Percentiles rank a stretch among this genome's conserved stretches.
Evolutionary conservation across 768 basidiomycete species (phyloP).

Genomic region (Tubosaeta sp.): DNA sequence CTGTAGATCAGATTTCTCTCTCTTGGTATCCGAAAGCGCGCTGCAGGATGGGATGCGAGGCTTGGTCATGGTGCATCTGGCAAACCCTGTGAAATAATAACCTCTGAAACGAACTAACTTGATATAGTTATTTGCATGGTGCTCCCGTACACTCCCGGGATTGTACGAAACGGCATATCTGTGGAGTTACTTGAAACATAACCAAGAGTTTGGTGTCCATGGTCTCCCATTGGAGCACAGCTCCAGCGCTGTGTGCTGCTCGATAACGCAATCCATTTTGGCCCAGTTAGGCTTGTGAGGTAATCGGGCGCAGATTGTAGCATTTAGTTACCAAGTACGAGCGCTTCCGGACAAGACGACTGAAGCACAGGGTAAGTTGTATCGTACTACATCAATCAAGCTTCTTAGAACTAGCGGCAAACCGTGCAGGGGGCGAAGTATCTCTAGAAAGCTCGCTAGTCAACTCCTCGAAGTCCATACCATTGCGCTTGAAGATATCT

Average conservation of each 20-base stretch:
- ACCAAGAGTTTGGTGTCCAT: neutral
- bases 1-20: constrained; percentile 11
- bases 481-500: constrained; percentile 30
- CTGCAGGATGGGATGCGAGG: constrained; percentile 5
- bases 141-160: no score
- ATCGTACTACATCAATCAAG: constrained; percentile 13
- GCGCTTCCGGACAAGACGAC: neutral
- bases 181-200: neutral
- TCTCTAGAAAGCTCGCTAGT: constrained; percentile 21
- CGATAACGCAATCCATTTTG: no score
- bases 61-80: constrained; percentile 2
- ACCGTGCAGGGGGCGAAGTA: constrained; percentile 18
- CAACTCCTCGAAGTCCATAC: constrained; percentile 28
- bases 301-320: neutral
- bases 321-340: neutral
- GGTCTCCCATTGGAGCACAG: neutral
- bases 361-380: neutral
- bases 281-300: neutral
- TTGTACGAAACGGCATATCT: neutral
- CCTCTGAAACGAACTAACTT: neutral
- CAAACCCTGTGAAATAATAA: neutral
- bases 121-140: no score
- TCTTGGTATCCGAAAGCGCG: constrained; percentile 8
- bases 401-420: constrained; percentile 26
- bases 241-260: neutral